Conservation (phyloP, 163 green algal genomes). For the Picocystis sp. region DNA sequence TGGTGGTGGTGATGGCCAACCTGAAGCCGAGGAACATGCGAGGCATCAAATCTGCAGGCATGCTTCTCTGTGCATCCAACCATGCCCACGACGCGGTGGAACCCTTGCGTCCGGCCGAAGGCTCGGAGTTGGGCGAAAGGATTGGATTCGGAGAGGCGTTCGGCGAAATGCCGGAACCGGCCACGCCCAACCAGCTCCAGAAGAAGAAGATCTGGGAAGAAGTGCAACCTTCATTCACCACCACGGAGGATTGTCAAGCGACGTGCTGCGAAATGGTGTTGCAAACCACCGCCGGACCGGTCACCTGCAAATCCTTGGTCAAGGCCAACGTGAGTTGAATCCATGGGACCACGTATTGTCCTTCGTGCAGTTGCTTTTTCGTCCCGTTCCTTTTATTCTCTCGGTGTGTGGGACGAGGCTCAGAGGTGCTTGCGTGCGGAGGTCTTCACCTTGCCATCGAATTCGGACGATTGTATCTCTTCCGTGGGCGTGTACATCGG, state of each 20-base stretch:
- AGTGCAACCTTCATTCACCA: slow-evolving; percentile 14
- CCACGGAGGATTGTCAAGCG: no score
- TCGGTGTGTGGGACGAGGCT: no score
- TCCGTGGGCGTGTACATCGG: neutral
- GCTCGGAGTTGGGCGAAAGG: slow-evolving; percentile 49
- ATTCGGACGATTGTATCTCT: no score
- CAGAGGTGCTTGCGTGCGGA: no score
- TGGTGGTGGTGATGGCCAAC: slow-evolving; percentile 74
- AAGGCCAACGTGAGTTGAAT: no score
- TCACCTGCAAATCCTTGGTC: no score
- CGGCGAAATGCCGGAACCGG: slow-evolving; percentile 31
- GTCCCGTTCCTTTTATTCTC: no score
- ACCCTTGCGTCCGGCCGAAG: slow-evolving; percentile 50
- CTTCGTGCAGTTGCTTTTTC: no score
- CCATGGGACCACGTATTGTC: no score
- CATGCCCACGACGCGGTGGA: slow-evolving; percentile 65
- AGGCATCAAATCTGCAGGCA: slow-evolving; percentile 82
- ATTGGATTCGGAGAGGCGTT: slow-evolving; percentile 56
- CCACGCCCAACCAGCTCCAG: slow-evolving; percentile 61
- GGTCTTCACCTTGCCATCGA: no score
- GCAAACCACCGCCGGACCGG: no score
- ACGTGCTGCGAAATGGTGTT: no score
- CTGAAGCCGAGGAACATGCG: slow-evolving; percentile 88
- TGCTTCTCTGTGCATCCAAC: slow-evolving; percentile 79
- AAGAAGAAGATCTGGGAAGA: slow-evolving; percentile 95